phyloP scores from a whole-genome alignment of 2,329 filamentous ascomycete species.

The Elsinoe perseae region DNA sequence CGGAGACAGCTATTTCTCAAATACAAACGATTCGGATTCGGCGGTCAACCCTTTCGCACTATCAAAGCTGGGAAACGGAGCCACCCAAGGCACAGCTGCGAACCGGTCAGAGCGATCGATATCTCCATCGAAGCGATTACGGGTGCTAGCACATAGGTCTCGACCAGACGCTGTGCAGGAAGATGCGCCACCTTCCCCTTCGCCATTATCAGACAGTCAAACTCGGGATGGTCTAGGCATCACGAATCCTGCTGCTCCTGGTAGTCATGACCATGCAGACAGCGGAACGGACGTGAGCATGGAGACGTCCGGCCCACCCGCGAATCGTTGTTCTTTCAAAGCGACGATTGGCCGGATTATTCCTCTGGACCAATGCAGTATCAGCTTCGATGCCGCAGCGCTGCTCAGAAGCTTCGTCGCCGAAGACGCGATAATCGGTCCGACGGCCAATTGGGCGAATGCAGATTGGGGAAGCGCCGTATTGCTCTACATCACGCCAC shows the following conservation, averaged over 20 bases:
- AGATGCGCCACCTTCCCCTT: background rate
- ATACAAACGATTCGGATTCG: background rate
- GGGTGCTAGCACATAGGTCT: background rate
- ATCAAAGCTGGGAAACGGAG: background rate
- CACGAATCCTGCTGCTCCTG: background rate
- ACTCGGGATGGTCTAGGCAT: background rate
- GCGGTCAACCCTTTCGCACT: conserved; percentile 2
- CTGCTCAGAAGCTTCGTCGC: conserved; percentile 1
- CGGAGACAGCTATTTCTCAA: background rate
- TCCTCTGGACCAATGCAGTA: background rate
- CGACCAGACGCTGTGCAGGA: background rate
- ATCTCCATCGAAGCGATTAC: conserved; percentile 1
- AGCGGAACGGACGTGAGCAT: background rate
- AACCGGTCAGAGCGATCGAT: background rate
- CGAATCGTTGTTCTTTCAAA: no score
- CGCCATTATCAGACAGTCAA: background rate
- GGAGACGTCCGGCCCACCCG: background rate
- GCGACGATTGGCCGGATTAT: background rate
- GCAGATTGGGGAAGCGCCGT: conserved; percentile 2
- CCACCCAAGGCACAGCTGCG: background rate
- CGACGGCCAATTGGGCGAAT: conserved; percentile 9
- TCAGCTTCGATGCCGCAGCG: background rate
- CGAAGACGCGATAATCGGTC: background rate
- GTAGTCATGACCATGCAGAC: background rate
- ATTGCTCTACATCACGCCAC: background rate